Percentiles rank a stretch among this genome's conserved stretches.
Conservation (phyloP, 768 basidiomycete genomes). For the Kwoniella botswanensis region DNA sequence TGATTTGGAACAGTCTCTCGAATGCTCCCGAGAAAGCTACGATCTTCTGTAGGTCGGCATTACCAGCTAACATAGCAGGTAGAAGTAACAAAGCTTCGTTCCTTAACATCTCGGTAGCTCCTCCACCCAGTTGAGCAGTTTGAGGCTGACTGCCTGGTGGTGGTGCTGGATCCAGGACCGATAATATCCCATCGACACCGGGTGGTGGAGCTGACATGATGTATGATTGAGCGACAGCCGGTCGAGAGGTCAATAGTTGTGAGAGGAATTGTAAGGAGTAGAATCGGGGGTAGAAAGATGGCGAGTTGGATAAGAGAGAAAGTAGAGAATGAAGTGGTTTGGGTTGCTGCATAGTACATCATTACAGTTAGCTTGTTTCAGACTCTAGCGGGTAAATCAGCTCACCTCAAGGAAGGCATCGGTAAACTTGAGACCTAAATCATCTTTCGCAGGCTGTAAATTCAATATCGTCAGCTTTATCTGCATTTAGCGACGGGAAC, state of each 20-base stretch:
- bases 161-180: constrained; percentile 38
- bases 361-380: background rate
- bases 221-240: constrained; percentile 82
- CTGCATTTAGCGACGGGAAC: too few relatives aligned
- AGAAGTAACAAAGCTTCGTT: constrained; percentile 80
- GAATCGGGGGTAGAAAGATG: constrained; percentile 81
- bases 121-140: constrained; percentile 36
- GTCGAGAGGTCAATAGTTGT: constrained; percentile 77
- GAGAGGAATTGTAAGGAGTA: constrained; percentile 80
- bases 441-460: constrained; percentile 62
- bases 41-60: constrained; percentile 92
- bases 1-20: constrained; percentile 88
- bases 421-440: constrained; percentile 81
- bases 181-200: constrained; percentile 66
- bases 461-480: constrained; percentile 20
- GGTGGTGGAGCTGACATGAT: constrained; percentile 76
- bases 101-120: constrained; percentile 55
- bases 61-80: constrained; percentile 79
- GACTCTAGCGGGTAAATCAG: background rate
- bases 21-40: constrained; percentile 96
- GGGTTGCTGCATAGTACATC: constrained; percentile 60
- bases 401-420: constrained; percentile 71
- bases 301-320: constrained; percentile 71
- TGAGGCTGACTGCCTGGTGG: constrained; percentile 23
- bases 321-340: constrained; percentile 77